Evolutionary conservation across 2,329 filamentous ascomycete species (phyloP).

Genomic region (Colletotrichum sp.): DNA sequence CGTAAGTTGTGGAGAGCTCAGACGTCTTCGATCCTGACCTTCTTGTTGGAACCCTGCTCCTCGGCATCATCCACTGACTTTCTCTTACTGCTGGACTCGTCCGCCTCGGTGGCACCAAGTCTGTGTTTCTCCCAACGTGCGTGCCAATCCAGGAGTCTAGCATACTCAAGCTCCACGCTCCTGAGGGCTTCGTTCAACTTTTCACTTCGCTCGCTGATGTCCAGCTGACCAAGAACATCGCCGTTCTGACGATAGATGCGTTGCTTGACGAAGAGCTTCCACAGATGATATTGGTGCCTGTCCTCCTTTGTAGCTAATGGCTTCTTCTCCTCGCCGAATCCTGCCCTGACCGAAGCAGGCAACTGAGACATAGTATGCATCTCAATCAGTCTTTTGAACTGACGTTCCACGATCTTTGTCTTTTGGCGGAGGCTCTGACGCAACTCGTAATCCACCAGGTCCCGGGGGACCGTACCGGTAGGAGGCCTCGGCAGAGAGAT

Average conservation of each 20-base stretch:
- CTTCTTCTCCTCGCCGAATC: constrained; percentile 47
- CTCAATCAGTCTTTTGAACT: constrained; percentile 77
- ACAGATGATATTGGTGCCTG: constrained; percentile 70
- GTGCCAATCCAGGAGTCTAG: constrained; percentile 60
- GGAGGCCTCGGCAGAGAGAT: constrained; percentile 55
- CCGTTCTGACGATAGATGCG: constrained; percentile 78
- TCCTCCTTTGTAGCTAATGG: constrained; percentile 55
- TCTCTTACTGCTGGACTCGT: constrained; percentile 46
- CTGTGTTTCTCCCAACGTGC: constrained; percentile 43
- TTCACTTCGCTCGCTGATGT: constrained; percentile 69
- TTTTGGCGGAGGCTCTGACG: constrained; percentile 63
- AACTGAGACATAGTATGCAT: constrained; percentile 73
- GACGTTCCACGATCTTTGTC: constrained; percentile 76
- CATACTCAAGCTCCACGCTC: constrained; percentile 75
- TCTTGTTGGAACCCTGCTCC: constrained; percentile 44
- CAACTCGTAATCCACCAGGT: constrained; percentile 63
- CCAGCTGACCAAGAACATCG: constrained; percentile 73
- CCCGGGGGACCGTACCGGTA: constrained; percentile 37
- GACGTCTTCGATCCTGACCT: constrained; percentile 41
- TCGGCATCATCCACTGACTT: constrained; percentile 40
- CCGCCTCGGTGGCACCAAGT: constrained; percentile 9
- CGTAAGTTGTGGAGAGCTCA: background rate
- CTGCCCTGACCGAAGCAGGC: constrained; percentile 60
- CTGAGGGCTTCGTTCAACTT: constrained; percentile 74
- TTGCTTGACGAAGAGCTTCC: constrained; percentile 78